phyloP scores from a whole-genome alignment of 768 basidiomycete species.

The Pleurotus sapidus region DNA sequence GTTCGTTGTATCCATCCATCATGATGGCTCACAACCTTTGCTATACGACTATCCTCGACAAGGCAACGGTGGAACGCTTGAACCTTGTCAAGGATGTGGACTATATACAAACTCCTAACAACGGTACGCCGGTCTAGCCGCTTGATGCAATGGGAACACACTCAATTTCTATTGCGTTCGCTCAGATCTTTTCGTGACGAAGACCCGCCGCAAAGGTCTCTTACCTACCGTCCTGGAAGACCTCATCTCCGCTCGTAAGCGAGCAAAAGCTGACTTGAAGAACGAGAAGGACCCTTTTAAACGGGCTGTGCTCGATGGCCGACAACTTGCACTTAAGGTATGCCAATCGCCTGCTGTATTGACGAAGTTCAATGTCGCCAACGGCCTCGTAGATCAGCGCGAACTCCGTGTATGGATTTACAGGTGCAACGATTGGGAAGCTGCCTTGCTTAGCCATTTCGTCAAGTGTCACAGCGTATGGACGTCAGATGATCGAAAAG shows the following conservation, averaged over 20 bases:
- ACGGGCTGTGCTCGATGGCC: conserved; percentile 94
- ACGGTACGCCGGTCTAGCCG: conserved; percentile 50
- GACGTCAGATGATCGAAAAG: conserved; percentile 98
- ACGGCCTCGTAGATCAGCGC: conserved; percentile 77
- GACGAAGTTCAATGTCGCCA: background rate
- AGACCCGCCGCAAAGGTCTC: conserved; percentile 77
- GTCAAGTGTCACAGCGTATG: conserved; percentile 92
- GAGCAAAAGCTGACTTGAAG: conserved; percentile 94
- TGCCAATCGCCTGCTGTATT: conserved; percentile 3
- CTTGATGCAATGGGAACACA: background rate
- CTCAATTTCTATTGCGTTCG: background rate
- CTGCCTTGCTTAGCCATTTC: conserved; percentile 95
- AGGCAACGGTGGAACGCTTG: conserved; percentile 71
- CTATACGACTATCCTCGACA: conserved; percentile 94
- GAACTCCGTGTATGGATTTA: conserved; percentile 99
- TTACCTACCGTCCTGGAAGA: conserved; percentile 92
- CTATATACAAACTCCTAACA: conserved; percentile 94
- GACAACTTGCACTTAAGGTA: conserved; percentile 95
- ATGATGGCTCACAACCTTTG: conserved; percentile 99
- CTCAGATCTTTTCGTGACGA: conserved; percentile 81
- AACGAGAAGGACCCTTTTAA: conserved; percentile 97
- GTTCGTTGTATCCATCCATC: conserved; percentile 97
- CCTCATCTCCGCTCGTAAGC: conserved; percentile 88
- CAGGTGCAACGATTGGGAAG: conserved; percentile 96
- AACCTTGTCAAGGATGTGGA: conserved; percentile 80